Base-by-base conservation (phyloP, 345 rosid species). In the Combretum micranthum region DNA sequence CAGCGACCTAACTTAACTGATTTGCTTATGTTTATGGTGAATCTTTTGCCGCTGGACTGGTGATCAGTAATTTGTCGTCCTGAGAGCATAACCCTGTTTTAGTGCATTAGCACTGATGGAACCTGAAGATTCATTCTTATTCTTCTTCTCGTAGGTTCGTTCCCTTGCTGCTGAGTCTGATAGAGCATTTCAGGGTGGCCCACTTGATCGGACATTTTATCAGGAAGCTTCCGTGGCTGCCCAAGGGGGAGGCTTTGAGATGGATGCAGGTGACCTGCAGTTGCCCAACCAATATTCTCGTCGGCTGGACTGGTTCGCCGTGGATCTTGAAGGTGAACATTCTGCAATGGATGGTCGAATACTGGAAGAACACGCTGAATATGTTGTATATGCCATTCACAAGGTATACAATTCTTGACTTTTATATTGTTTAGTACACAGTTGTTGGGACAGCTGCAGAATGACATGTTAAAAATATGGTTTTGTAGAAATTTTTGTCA, bases 271-370 rank as follows among this genome's bases (percentile, higher is more conserved):
- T 53, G 78, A 65, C 48, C 77, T 83, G 67, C 77, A 69, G 61
- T 72, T 83, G 39, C 80, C 95, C 37, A 83, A 71, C 55, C 91
- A 74, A 22, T 93, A 87, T 75, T 54, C 64, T 42, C 70, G 72
- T 60, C 80, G 73, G 72, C 68, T 93, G 56, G 97, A 93, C 52
- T 93, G 99, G 99, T 89, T 93, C 74, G 79, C 96, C 42, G 99
- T 89, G 69, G 99, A 93, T 80, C 97, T 93, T 72, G 97, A 85
- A 86, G 99, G 97, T 72, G 99, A 93, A 79, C 96, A 87, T 79
- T 93, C 99, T 66, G 99, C 99, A 64, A 93, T 93, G 99, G 99
- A 89, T 78, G 96, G 92, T 65, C 92, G 67, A 67, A 87, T 93
- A 69, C 94, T 93, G 58, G 88, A 93, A 78, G 97, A 93, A 64